Evolutionary conservation across 1,284 basidiomycete genomes (phyloP), one percentile per base, ranked within the genome.

Genomic region (Trichosporon coremiiforme): DNA sequence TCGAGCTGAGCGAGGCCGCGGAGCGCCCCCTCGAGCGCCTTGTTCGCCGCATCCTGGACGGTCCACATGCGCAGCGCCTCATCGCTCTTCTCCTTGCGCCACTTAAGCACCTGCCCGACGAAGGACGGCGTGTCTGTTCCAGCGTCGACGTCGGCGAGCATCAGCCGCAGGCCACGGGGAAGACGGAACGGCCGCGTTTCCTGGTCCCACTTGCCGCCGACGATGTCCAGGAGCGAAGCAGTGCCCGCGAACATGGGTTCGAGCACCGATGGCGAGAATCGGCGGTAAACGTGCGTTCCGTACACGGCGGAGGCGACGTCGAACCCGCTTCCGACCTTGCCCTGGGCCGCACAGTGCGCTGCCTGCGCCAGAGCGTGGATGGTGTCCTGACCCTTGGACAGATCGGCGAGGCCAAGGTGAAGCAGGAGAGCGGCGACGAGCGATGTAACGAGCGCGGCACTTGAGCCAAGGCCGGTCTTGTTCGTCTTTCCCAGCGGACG

Each of bases 281-380:
- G 88, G 53, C 89, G 91, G 83, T 98, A 99, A 4, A 95, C 79
- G 76, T 99, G 96, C 78, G 93, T 95, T 9, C 97, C 97, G 84
- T 92, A 99, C 2, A 95, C 91, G 0, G 96, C 95, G 0, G 94
- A 89, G 25, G 94, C 90, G 64, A 99, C 93, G 80, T 99, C 97
- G 83, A 99, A 99, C 0, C 97, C 97, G 75, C 91, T 94, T 45
- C 97, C 97, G 15, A 99, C 90, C 83, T 99, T 99, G 60, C 97
- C 97, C 84, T 99, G 97, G 0, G 97, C 97, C 33, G 95, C 87
- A 77, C 95, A 98, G 82, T 99, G 97, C 4, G 94, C 90, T 76
- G 92, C 95, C 82, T 99, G 97, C 0, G 96, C 90, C n/a, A 93
- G 87, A 77, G 97, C 95, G 84, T 99, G 97, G 0, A 94, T 90